Base-by-base conservation (phyloP, 805 yeast genomes). In the Saturnispora besseyi region DNA sequence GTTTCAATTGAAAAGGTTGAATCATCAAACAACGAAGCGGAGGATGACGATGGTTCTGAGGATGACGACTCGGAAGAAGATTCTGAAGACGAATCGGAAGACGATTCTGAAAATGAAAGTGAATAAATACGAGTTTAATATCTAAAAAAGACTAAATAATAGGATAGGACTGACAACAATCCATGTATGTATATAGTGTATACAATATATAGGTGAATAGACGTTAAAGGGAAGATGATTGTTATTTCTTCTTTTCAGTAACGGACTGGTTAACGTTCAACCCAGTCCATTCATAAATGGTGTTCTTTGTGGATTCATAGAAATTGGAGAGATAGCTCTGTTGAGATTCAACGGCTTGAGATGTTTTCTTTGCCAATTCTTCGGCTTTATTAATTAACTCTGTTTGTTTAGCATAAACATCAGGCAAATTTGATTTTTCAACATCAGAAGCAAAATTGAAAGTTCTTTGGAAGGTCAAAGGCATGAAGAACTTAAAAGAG, bases 401-500 rank as follows among this genome's bases (percentile, higher is more conserved):
- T 34, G 75, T 73, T 62, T 87, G 95, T 49, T 76, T 76, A 42
- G 73, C 63, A 12, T 90, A 87, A 33, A 87, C 62, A 37, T 70
- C 72, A 5, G 95, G 95, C 41, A 82, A 65, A 49, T 73, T 70
- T 26, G 74, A 65, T 61, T 78, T 67, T 64, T 88, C 93, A 53
- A 78, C 70, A 49, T 69, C 66, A 79, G 87, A 81, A 3, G 76
- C 66, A 58, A 81, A 78, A 6, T 68, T 64, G 12, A 75, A 66
- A 8, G 87, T 78, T 63, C 84, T 86, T 40, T 60, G 59, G 58
- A 77, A 86, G 0, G 96, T 88, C 46, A 73, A 66, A 15, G 96
- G 96, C 58, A 87, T 73, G 57, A 85, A 81, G 62, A 77, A 73
- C 52, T 71, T 77, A 68, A 88, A 86, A 0, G 91, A 79, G 5